These are phyloP conservation scores for Colletotrichum spaethianum DNA, from an alignment of 2,329 filamentous ascomycete species.

Conservation along the genomic window DNA sequence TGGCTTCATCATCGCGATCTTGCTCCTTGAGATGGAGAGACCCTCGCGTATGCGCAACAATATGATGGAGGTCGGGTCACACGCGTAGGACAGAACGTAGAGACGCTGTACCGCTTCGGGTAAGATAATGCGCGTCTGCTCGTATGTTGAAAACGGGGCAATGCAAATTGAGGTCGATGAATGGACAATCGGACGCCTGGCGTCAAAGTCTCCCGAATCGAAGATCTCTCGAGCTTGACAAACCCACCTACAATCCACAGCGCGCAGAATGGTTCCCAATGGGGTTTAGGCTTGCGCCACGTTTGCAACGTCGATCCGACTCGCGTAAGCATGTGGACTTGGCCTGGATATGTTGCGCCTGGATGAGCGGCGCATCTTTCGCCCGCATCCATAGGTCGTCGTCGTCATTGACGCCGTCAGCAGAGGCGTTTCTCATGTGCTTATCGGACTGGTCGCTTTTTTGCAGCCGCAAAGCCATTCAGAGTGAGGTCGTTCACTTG, in stretches of 20 bases:
- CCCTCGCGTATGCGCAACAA: not conserved
- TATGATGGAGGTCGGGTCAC: not conserved
- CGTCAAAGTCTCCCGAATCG: not conserved
- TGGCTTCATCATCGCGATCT: not conserved
- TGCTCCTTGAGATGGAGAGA: not conserved
- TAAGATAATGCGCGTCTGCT: slow-evolving; percentile 14
- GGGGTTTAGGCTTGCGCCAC: slow-evolving; percentile 7
- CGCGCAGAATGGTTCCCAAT: slow-evolving; percentile 33
- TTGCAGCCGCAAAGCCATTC: not conserved
- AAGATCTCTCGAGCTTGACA: not conserved
- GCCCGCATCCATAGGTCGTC: not conserved
- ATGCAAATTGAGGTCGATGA: not conserved
- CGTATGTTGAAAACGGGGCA: not conserved
- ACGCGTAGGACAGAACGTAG: not conserved
- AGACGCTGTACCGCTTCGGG: not conserved
- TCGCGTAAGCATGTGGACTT: slow-evolving; percentile 4
- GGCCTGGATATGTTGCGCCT: not conserved
- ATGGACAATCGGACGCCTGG: slow-evolving; percentile 5
- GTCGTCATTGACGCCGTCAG: slow-evolving; percentile 4
- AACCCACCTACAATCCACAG: not conserved
- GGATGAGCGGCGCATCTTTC: slow-evolving; percentile 1
- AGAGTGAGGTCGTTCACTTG: not conserved
- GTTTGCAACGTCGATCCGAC: slow-evolving; percentile 9
- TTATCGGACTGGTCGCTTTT: not conserved
- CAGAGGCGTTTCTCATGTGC: not conserved